phyloP scores from a whole-genome alignment of 805 yeast genomes.

The Candida jianshihensis region DNA sequence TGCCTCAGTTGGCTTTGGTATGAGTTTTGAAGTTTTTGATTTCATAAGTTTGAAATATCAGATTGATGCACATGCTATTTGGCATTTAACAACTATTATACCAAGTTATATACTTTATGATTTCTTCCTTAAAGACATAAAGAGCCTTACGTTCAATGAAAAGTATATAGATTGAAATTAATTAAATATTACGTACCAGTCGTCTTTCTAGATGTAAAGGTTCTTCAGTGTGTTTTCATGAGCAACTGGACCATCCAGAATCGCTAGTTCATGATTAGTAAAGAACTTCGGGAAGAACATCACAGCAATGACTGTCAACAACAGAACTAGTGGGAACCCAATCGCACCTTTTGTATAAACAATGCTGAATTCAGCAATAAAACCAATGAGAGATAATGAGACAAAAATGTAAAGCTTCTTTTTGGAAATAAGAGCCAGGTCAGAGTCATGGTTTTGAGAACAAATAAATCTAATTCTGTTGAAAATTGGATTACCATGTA shows the following conservation, averaged over 20 bases:
- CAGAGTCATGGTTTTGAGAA: conserved; percentile 25
- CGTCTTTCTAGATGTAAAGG: conserved; percentile 15
- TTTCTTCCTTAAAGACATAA: conserved; percentile 43
- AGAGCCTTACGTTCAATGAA: conserved; percentile 24
- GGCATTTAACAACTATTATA: conserved; percentile 86
- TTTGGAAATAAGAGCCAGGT: conserved; percentile 26
- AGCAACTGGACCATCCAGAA: conserved; percentile 63
- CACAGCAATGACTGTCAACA: conserved; percentile 57
- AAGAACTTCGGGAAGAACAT: conserved; percentile 61
- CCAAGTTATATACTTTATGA: conserved; percentile 75
- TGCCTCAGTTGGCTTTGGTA: conserved; percentile 53
- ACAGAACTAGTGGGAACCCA: conserved; percentile 84
- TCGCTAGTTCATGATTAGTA: conserved; percentile 48
- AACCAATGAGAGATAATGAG: conserved; percentile 54
- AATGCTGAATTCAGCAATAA: conserved; percentile 76
- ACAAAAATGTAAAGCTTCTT: conserved; percentile 46
- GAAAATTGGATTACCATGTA: conserved; percentile 60
- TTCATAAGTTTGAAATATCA: conserved; percentile 67
- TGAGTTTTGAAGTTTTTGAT: conserved; percentile 88
- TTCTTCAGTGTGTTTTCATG: conserved; percentile 49
- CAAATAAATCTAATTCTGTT: conserved; percentile 55
- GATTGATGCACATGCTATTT: conserved; percentile 86
- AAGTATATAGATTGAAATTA: conserved; percentile 5
- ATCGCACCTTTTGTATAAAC: conserved; percentile 86
- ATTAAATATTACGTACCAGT: too few relatives aligned